Conservation (phyloP, 2,329 filamentous ascomycete species). For the Microdochium bolleyi region DNA sequence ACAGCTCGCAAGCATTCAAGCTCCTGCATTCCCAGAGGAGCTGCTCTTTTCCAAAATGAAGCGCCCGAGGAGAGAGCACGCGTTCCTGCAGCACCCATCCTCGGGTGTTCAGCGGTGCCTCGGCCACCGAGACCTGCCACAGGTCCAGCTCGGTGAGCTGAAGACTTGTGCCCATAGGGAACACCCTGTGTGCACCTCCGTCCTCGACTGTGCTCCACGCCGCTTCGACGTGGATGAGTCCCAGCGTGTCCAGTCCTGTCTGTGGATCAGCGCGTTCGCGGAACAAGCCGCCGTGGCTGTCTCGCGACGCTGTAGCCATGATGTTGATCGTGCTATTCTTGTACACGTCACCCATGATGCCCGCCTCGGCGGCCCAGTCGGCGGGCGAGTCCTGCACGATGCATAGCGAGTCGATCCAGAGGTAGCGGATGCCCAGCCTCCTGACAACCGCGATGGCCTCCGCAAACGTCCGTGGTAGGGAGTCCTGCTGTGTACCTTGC, state of each 20-base stretch:
- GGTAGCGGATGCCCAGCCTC: slow-evolving; percentile 1
- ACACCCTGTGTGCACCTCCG: neutral
- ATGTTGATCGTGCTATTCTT: slow-evolving; percentile 6
- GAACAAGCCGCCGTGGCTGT: slow-evolving; percentile 3
- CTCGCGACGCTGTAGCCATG: slow-evolving; percentile 3
- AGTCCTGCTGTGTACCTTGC: neutral
- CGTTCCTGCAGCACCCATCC: slow-evolving; percentile 6
- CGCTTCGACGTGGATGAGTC: neutral
- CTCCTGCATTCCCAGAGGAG: slow-evolving; percentile 4
- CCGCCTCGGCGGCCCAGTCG: slow-evolving; percentile 7
- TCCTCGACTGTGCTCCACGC: neutral
- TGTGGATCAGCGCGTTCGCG: neutral
- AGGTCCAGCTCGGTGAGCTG: neutral
- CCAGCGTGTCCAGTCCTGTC: neutral
- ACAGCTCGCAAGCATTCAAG: neutral
- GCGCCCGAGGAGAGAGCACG: slow-evolving; percentile 2
- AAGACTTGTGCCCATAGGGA: neutral
- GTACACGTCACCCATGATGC: slow-evolving; percentile 9
- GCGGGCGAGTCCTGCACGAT: slow-evolving; percentile 7
- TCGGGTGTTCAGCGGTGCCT: slow-evolving; percentile 2
- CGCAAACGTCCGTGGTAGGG: slow-evolving; percentile 6
- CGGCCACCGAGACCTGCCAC: neutral
- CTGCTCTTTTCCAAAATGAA: slow-evolving; percentile 4
- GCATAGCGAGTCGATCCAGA: slow-evolving; percentile 8
- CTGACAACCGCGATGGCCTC: slow-evolving; percentile 5